Evolutionary conservation across 345 rosid genomes (phyloP).

Genomic region (Citrus trifoliata): DNA sequence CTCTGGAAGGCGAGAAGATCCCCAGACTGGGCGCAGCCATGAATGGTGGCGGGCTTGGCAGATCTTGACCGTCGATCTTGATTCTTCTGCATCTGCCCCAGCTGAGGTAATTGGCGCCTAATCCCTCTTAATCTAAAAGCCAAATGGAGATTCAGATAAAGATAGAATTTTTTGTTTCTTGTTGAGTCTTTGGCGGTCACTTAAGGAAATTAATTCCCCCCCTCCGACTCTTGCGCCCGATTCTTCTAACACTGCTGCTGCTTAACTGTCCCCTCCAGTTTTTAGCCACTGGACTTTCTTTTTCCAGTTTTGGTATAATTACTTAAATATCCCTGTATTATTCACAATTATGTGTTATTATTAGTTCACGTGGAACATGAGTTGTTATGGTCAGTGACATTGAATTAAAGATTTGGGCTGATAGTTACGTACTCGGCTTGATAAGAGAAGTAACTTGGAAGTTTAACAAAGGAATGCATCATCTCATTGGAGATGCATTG

Average conservation of each 20-base stretch:
- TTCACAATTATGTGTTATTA: not conserved
- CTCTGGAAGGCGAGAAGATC: slow-evolving; percentile 65
- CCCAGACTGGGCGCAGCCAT: slow-evolving; percentile 82
- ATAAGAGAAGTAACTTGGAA: too few relatives aligned
- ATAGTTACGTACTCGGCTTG: not conserved
- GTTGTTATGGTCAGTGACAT: not conserved
- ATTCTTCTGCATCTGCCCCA: slow-evolving; percentile 37
- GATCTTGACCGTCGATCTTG: slow-evolving; percentile 68
- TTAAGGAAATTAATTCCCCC: slow-evolving; percentile 16
- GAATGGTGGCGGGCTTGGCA: slow-evolving; percentile 72
- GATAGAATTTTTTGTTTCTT: slow-evolving; percentile 7
- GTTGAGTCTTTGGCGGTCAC: slow-evolving; percentile 18
- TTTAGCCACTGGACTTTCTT: not conserved
- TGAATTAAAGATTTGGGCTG: not conserved
- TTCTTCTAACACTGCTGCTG: not conserved
- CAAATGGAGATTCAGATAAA: not conserved
- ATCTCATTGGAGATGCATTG: not conserved
- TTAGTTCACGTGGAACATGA: not conserved
- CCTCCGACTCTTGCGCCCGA: slow-evolving; percentile 39
- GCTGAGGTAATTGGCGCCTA: not conserved
- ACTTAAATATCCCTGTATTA: too few relatives aligned
- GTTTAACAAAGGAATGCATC: too few relatives aligned
- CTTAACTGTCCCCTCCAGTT: not conserved
- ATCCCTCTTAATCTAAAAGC: too few relatives aligned
- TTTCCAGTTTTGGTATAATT: too few relatives aligned